These are phyloP conservation scores for Laburnicola sp. DNA, from an alignment of 2,329 filamentous ascomycete genomes.

Conservation along the genomic window DNA sequence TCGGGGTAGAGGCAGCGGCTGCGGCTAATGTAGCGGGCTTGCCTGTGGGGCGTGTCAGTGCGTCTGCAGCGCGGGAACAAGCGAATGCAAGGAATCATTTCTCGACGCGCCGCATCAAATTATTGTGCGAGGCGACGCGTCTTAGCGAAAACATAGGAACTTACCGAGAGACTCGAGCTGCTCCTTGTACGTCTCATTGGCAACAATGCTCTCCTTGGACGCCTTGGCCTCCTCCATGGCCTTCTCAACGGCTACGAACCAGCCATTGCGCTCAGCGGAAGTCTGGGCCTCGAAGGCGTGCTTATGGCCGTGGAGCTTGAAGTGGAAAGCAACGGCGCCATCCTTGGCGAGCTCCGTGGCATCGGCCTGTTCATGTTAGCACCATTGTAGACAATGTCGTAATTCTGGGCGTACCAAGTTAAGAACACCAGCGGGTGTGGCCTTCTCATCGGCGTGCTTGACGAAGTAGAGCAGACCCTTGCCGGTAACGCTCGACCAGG, in stretches of 20 bases:
- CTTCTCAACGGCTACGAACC: slow-evolving; percentile 81
- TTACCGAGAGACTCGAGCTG: slow-evolving; percentile 72
- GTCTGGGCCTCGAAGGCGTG: slow-evolving; percentile 85
- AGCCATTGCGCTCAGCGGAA: slow-evolving; percentile 82
- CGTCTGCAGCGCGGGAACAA: slow-evolving; percentile 33
- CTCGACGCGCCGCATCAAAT: slow-evolving; percentile 16
- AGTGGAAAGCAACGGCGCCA: slow-evolving; percentile 78
- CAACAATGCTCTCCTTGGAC: slow-evolving; percentile 70
- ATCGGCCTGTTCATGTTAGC: slow-evolving; percentile 58
- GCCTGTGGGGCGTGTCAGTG: slow-evolving; percentile 45
- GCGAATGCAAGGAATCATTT: slow-evolving; percentile 32
- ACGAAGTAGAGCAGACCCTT: slow-evolving; percentile 93
- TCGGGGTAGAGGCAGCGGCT: slow-evolving; percentile 45
- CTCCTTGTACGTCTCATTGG: slow-evolving; percentile 86
- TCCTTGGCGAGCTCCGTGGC: slow-evolving; percentile 74
- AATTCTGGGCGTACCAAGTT: slow-evolving; percentile 68
- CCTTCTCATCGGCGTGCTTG: slow-evolving; percentile 82
- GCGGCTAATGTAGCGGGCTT: slow-evolving; percentile 48
- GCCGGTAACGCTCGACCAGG: slow-evolving; percentile 91
- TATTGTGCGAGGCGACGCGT: slow-evolving; percentile 18
- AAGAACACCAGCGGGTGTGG: slow-evolving; percentile 76
- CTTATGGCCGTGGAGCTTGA: slow-evolving; percentile 85
- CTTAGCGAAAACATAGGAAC: slow-evolving; percentile 32
- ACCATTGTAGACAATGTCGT: not conserved
- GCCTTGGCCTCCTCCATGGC: slow-evolving; percentile 86